Conservation (phyloP, 2,329 filamentous ascomycete genomes). For the Trichoderma afroharzianum region DNA sequence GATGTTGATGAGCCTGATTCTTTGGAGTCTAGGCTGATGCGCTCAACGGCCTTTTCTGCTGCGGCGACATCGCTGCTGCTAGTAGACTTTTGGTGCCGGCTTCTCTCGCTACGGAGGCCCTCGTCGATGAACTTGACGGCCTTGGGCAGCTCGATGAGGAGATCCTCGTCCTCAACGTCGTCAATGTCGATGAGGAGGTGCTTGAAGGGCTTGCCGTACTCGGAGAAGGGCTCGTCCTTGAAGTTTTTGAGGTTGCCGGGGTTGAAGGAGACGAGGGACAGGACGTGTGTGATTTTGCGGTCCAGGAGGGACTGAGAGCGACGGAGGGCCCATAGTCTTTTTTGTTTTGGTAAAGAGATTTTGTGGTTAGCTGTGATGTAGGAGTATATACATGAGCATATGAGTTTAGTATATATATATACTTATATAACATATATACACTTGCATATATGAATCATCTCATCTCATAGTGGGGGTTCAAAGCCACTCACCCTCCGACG, state of each 20-base stretch:
- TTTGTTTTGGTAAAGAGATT: not conserved
- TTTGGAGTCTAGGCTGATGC: not conserved
- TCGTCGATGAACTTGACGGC: slow-evolving; percentile 81
- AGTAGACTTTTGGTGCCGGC: not conserved
- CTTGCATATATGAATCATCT: not conserved
- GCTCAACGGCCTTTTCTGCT: slow-evolving; percentile 16
- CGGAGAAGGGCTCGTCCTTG: slow-evolving; percentile 47
- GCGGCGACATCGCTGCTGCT: not conserved
- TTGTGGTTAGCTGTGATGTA: not conserved
- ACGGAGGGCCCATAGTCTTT: slow-evolving; percentile 74
- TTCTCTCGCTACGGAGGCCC: slow-evolving; percentile 48
- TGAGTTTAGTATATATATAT: not conserved
- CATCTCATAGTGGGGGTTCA: not conserved
- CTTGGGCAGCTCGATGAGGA: slow-evolving; percentile 74
- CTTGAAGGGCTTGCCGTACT: slow-evolving; percentile 56
- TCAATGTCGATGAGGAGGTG: slow-evolving; percentile 82
- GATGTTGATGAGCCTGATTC: not conserved
- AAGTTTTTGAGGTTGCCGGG: slow-evolving; percentile 39
- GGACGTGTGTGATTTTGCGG: slow-evolving; percentile 79
- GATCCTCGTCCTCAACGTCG: slow-evolving; percentile 84
- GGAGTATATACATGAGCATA: not conserved
- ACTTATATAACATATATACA: not conserved
- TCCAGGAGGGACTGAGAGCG: slow-evolving; percentile 66
- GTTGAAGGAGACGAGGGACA: slow-evolving; percentile 71
- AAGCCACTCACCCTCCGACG: slow-evolving; percentile 35